Percentiles rank a stretch among this genome's conserved stretches.
Evolutionary conservation across 1,284 basidiomycete species (phyloP).

Genomic region (Ganoderma resinaceum): DNA sequence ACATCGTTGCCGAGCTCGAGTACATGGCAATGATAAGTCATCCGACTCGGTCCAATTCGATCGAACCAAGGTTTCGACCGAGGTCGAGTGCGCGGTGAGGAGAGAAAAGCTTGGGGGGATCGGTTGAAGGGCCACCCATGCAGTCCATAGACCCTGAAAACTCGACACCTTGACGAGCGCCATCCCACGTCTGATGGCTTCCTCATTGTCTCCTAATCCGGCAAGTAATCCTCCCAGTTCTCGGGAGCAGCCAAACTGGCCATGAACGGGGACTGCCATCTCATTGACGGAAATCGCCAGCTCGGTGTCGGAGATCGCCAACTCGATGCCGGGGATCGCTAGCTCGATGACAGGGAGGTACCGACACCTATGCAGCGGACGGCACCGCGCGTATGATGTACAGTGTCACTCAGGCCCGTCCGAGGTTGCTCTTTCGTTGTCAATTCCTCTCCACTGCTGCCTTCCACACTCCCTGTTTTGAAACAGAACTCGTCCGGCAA

Average conservation of each 20-base stretch:
- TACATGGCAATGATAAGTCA: not conserved
- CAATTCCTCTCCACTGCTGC: not conserved
- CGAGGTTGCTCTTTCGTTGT: not conserved
- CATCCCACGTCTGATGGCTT: not conserved
- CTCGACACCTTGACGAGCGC: not conserved
- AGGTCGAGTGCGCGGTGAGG: not conserved
- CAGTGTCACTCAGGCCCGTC: too few relatives aligned
- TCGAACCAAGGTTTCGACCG: not conserved
- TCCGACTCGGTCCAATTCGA: not conserved
- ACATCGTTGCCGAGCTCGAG: not conserved
- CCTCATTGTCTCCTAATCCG: not conserved
- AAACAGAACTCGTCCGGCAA: not conserved
- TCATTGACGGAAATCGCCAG: too few relatives aligned
- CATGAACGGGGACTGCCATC: too few relatives aligned
- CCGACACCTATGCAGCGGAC: too few relatives aligned
- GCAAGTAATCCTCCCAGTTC: not conserved
- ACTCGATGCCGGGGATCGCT: too few relatives aligned
- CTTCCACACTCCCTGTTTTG: not conserved
- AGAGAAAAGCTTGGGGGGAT: not conserved
- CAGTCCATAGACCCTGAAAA: not conserved
- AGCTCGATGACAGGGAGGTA: too few relatives aligned
- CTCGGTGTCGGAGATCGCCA: too few relatives aligned
- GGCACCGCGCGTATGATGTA: too few relatives aligned
- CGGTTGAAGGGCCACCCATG: not conserved
- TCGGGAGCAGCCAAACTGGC: too few relatives aligned